Evolutionary conservation across 495 filamentous ascomycete species (phyloP), one percentile per base, ranked within the genome.

Genomic region (Parachaetomium inaequale): DNA sequence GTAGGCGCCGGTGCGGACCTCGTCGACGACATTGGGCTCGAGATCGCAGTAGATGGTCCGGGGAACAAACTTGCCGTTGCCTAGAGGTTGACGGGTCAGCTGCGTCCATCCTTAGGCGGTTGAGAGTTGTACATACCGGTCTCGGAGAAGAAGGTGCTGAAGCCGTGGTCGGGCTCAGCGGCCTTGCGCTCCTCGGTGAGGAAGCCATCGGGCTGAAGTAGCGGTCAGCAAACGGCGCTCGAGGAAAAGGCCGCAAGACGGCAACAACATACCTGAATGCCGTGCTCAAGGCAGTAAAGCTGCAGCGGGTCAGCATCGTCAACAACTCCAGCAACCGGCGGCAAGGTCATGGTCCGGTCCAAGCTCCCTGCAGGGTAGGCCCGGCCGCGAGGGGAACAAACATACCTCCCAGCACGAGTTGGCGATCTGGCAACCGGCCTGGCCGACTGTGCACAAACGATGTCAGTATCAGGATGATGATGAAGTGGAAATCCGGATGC

Each of bases 361-460:
- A 23, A 55, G 36, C 36, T 55, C 53, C 21, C 36, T 14, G 14
- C 14, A 4, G 6, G 11, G 31, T 17, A 10, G 36, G 21, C 17
- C 34, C 21, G 21, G 34, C 28, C 23, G 26, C 7, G 3, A 19
- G 54, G 21, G 54, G 15, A 26, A 7, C 15, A 56, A 70, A 70
- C 89, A 79, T 83, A 98, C 94, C 93, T 98, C 94, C 94, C 94
- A 98, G 87, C 95, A 98, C 67, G 95, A 94, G 82, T 98, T 98
- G 78, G 93, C 94, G 76, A 98, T 98, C 79, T 98, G 94, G 85
- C 95, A 97, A 88, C 94, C 94, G 75, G 94, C 94, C 85, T 98
- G 94, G 81, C 94, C 94, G 81, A 98, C 94, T 98, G 73, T 82
- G 77, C 59, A 74, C 72, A 67, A 55, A 60, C 63, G 51, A 65